phyloP scores from a whole-genome alignment of 495 filamentous ascomycete species.

The Penicillium maclennaniae region DNA sequence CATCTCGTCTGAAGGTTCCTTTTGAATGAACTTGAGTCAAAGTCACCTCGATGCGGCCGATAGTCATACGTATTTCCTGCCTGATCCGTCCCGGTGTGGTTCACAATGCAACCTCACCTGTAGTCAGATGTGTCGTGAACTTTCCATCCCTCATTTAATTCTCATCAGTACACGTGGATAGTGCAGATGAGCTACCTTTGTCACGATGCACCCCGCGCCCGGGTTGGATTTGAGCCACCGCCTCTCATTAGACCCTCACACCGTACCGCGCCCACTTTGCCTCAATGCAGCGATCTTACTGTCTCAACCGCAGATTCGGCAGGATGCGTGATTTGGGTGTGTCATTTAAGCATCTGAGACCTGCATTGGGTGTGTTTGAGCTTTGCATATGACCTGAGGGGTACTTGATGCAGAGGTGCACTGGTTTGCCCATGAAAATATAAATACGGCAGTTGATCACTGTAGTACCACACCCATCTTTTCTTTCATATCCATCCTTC shows the following conservation, averaged over 20 bases:
- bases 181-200: constrained; percentile 9
- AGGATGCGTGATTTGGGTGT: neutral
- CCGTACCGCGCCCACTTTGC: constrained; percentile 1
- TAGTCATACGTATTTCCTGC: neutral
- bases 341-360: constrained; percentile 20
- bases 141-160: neutral
- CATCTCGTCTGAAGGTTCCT: neutral
- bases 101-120: constrained; percentile 15
- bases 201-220: constrained; percentile 2
- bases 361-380: constrained; percentile 9
- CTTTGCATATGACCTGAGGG: constrained; percentile 3
- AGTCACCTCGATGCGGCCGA: constrained; percentile 1
- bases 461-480: neutral
- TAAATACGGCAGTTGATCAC: constrained; percentile 4
- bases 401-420: constrained; percentile 4
- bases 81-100: constrained; percentile 1
- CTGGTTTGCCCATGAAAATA: constrained; percentile 8
- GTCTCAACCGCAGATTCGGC: neutral
- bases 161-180: neutral
- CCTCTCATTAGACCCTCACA: constrained; percentile 11
- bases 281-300: constrained; percentile 6
- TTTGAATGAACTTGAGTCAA: neutral
- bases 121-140: neutral
- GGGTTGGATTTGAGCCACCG: neutral
- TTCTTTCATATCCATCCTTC: neutral